phyloP scores from a whole-genome alignment of 2,329 filamentous ascomycete genomes.

The Alternaria burnsii region DNA sequence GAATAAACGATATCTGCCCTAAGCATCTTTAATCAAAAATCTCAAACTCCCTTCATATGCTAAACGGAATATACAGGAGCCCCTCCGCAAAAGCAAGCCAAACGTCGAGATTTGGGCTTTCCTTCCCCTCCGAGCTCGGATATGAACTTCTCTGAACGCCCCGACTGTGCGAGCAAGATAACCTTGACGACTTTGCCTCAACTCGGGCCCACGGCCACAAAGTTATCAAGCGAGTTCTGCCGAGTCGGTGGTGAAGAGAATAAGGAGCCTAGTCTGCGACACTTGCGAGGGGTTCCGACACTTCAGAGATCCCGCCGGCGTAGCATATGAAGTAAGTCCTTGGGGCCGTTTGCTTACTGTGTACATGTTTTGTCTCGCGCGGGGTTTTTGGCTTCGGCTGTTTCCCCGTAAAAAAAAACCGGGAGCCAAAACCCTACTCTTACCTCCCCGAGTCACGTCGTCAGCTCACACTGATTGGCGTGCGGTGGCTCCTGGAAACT shows the following conservation, averaged over 20 bases:
- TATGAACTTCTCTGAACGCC: background rate
- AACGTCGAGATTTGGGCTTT: background rate
- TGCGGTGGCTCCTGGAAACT: slow-evolving; percentile 13
- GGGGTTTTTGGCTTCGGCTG: slow-evolving; percentile 14
- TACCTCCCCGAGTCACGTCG: slow-evolving; percentile 12
- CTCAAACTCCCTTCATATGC: background rate
- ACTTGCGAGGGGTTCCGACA: slow-evolving; percentile 1
- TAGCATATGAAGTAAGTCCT: background rate
- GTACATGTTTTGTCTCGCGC: slow-evolving; percentile 4
- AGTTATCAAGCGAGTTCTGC: background rate
- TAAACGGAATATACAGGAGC: background rate
- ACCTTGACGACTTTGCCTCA: background rate
- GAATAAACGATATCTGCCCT: background rate
- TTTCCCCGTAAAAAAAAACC: slow-evolving; percentile 10
- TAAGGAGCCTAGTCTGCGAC: background rate
- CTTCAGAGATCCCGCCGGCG: background rate
- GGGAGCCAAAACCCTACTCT: slow-evolving; percentile 11
- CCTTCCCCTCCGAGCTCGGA: background rate
- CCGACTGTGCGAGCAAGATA: background rate
- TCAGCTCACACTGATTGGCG: slow-evolving; percentile 2
- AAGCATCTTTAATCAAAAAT: background rate
- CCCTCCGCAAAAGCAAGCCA: slow-evolving; percentile 4
- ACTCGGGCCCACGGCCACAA: background rate
- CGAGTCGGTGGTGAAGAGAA: background rate
- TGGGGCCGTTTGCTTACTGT: slow-evolving; percentile 5